Conservation (phyloP, 352 stramenopile species). For the Pythium aquatile region DNA sequence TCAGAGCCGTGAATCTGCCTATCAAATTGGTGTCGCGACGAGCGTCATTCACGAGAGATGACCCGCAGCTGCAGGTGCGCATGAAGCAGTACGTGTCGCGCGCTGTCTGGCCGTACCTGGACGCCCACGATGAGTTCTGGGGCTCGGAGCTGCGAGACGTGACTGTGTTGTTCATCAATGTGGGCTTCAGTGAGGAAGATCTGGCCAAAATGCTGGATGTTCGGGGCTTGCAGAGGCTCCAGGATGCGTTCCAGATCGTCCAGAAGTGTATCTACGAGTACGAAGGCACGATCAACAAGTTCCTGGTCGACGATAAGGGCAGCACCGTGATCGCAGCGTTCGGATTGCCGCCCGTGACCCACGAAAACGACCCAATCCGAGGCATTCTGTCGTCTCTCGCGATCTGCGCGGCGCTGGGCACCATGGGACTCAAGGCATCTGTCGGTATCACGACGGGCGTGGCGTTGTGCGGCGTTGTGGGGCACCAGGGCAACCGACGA, state of each 20-base stretch:
- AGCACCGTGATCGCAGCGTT: conserved; percentile 93
- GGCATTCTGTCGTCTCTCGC: conserved; percentile 88
- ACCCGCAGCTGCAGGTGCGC: conserved; percentile 73
- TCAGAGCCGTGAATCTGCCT: conserved; percentile 50
- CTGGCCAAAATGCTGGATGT: conserved; percentile 73
- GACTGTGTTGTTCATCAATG: conserved; percentile 93
- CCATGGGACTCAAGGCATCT: conserved; percentile 74
- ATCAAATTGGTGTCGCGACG: conserved; percentile 70
- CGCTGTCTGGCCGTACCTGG: conserved; percentile 90
- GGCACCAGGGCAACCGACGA: conserved; percentile 85
- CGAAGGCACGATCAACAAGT: conserved; percentile 96
- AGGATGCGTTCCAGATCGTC: conserved; percentile 79
- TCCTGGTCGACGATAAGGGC: conserved; percentile 95
- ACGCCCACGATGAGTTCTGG: conserved; percentile 92
- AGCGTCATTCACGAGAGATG: conserved; percentile 74
- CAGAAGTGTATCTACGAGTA: conserved; percentile 93
- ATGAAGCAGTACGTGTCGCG: conserved; percentile 92
- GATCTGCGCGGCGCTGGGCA: conserved; percentile 72
- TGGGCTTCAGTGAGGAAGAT: conserved; percentile 89
- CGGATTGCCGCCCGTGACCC: conserved; percentile 87
- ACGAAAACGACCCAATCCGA: conserved; percentile 90
- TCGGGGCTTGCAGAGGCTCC: conserved; percentile 63
- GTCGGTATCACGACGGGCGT: conserved; percentile 92
- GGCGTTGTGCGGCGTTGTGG: conserved; percentile 91
- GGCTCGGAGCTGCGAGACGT: conserved; percentile 90